Evolutionary conservation across 768 basidiomycete species (phyloP).

Genomic region (Ramaria rubella): DNA sequence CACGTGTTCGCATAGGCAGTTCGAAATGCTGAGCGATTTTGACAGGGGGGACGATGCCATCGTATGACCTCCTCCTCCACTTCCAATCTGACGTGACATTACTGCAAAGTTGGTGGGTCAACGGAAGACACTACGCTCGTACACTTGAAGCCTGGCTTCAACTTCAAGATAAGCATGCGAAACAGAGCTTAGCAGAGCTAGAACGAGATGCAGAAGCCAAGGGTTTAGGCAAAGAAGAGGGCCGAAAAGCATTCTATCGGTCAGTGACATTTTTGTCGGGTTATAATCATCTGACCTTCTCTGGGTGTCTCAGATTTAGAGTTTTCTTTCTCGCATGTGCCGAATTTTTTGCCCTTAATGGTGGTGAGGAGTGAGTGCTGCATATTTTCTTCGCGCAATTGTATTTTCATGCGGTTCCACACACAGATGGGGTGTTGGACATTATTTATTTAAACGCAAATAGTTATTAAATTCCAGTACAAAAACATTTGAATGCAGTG

Average conservation of each 20-base stretch:
- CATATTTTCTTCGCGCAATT: constrained; percentile 18
- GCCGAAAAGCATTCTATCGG: constrained; percentile 54
- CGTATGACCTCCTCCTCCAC: constrained; percentile 54
- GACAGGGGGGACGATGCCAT: constrained; percentile 66
- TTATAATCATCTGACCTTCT: not conserved
- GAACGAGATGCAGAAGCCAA: constrained; percentile 41
- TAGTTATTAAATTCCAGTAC: constrained; percentile 7
- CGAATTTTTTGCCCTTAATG: constrained; percentile 57
- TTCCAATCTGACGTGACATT: constrained; percentile 61
- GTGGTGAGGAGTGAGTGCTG: constrained; percentile 54
- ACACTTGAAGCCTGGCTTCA: constrained; percentile 63
- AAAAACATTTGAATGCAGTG: not conserved
- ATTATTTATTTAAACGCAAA: constrained; percentile 45
- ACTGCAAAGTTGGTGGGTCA: constrained; percentile 52
- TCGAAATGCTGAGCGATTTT: not conserved
- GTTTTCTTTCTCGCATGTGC: constrained; percentile 70
- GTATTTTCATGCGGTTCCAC: not conserved
- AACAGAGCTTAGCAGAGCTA: constrained; percentile 43
- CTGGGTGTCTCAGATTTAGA: constrained; percentile 42
- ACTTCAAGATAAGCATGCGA: constrained; percentile 47
- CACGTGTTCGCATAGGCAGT: not conserved
- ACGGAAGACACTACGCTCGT: constrained; percentile 56
- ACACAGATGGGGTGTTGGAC: constrained; percentile 50
- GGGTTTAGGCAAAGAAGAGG: constrained; percentile 42
- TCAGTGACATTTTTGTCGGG: constrained; percentile 12